Evolutionary conservation across 2,329 filamentous ascomycete genomes (phyloP).

Genomic region (Samsoniella hepiali): DNA sequence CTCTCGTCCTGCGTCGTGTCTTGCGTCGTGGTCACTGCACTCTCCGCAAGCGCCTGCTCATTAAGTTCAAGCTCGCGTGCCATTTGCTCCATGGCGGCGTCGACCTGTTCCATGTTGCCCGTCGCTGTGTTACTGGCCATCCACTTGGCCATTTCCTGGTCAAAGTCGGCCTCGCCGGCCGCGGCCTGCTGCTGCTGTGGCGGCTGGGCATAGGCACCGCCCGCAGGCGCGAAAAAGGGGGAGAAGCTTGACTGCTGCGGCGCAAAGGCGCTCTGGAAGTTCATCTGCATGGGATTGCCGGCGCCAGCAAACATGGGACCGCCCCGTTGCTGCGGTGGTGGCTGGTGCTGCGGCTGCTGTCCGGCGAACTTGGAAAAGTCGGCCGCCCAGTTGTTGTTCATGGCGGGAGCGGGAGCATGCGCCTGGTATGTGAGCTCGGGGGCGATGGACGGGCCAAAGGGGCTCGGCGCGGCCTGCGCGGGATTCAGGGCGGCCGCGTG

Average conservation of each 20-base stretch:
- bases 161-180: conserved; percentile 35
- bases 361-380: conserved; percentile 35
- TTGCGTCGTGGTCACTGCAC: conserved; percentile 16
- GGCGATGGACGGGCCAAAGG: conserved; percentile 21
- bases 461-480: conserved; percentile 22
- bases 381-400: conserved; percentile 35
- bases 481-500: conserved; percentile 34
- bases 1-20: conserved; percentile 6
- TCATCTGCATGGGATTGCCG: conserved; percentile 26
- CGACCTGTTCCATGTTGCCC: conserved; percentile 37
- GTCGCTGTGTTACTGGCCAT: conserved; percentile 35
- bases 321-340: conserved; percentile 25
- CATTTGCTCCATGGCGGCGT: conserved; percentile 43
- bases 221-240: conserved; percentile 30
- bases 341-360: conserved; percentile 20
- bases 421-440: conserved; percentile 24
- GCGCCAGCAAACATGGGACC: conserved; percentile 25
- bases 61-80: conserved; percentile 39
- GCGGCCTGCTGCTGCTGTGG: conserved; percentile 21
- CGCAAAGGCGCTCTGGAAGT: conserved; percentile 32
- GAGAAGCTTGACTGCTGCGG: conserved; percentile 28
- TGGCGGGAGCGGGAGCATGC: conserved; percentile 24
- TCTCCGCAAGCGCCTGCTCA: conserved; percentile 29
- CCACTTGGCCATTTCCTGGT: conserved; percentile 41
- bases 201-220: conserved; percentile 26